Percentiles rank a stretch among this genome's conserved stretches.
phyloP scores from a whole-genome alignment of 306 rosid species.

The Carpinus fangiana region DNA sequence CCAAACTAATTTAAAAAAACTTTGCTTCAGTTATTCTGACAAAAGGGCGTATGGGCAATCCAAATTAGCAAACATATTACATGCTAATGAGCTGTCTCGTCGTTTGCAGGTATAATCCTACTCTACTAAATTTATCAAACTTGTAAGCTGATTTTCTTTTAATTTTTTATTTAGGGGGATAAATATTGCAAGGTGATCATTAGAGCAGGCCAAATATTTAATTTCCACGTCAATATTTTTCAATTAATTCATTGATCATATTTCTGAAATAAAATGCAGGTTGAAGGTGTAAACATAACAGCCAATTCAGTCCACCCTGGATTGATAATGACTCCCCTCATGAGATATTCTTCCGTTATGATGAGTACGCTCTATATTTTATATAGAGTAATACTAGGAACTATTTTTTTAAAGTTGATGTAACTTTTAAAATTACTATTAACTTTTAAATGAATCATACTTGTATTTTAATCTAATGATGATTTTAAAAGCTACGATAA shows the following conservation, averaged over 20 bases:
- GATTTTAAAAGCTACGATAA: no score
- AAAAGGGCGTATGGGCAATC: slow-evolving; percentile 93
- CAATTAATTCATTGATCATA: neutral
- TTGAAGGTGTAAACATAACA: slow-evolving; percentile 77
- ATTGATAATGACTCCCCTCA: slow-evolving; percentile 87
- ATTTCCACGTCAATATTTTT: no score
- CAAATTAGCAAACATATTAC: slow-evolving; percentile 81
- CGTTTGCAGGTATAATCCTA: slow-evolving; percentile 56
- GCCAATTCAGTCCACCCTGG: slow-evolving; percentile 91
- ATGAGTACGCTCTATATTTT: slow-evolving; percentile 59
- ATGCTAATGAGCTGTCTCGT: slow-evolving; percentile 75
- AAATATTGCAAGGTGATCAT: no score
- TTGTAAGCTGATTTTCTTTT: neutral
- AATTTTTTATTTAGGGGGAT: no score
- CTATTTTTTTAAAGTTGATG: no score
- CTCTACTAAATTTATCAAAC: neutral
- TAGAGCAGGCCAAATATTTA: no score
- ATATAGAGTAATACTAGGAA: no score
- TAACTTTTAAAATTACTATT: no score
- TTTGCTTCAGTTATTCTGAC: slow-evolving; percentile 66
- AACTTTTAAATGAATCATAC: no score
- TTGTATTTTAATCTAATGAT: no score
- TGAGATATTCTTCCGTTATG: slow-evolving; percentile 71
- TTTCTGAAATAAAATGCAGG: slow-evolving; percentile 40
- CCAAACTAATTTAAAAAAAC: no score